Evolutionary conservation across 2,329 filamentous ascomycete species (phyloP), one percentile per base, ranked within the genome.

Genomic region (Fusarium palustre): DNA sequence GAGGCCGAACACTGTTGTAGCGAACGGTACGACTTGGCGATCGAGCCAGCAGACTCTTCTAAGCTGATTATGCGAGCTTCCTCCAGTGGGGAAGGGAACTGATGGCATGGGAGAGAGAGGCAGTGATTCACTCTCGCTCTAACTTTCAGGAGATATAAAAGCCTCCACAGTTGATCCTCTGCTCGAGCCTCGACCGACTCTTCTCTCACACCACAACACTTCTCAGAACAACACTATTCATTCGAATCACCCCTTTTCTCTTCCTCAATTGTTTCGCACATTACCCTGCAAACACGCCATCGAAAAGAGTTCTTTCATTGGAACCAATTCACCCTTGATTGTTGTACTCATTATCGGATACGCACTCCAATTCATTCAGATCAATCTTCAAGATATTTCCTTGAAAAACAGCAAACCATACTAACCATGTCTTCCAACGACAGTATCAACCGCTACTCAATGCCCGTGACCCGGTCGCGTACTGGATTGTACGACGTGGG

Each of bases 361-460:
- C 28, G 46, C 55, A 43, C 43, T 39, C 30, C 57, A 56, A 48
- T 28, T 45, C 42, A 45, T 30, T 41, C 41, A 53, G 30, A 64
- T 8, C 48, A 24, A 43, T 33, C 22, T 28, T 31, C 36, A 42
- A 53, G 43, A 33, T 31, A n/a, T 22, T 31, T 15, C 41, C 30
- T 28, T 18, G 36, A 7, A 54, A 50, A 30, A 25, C 20, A 15
- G 15, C 38, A 38, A 52, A 28, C 45, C 34, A 46, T 34, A 45
- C 75, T 77, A 42, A 77, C 61, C 28, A 70, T 70, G 64, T 34
- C 46, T 15, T 55, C 41, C 38, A 62, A 74, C 64, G 66, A 73
- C 73, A 97, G 93, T 71, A 85, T 91, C 64, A 97, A 97, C 78
- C 91, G 95, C 69, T 97, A 97, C 80, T 97, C 95, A 7, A 94